Conservation (phyloP, 2,329 filamentous ascomycete genomes). For the Scolecobasidium constrictum region DNA sequence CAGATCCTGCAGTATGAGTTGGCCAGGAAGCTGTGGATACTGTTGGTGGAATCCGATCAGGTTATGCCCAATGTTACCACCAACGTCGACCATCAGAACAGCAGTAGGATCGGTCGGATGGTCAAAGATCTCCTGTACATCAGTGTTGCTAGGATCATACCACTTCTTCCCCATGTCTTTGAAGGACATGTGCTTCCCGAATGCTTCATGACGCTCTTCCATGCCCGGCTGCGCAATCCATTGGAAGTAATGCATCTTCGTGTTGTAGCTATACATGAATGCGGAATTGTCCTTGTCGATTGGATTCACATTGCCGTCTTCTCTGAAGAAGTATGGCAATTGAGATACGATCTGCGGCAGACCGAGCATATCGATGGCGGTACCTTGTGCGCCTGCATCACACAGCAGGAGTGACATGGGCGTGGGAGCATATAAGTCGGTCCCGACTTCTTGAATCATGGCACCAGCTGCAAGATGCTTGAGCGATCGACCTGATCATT, state of each 20-base stretch:
- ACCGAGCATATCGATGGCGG: background rate
- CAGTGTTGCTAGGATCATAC: background rate
- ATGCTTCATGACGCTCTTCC: constrained; percentile 1
- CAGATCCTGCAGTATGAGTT: constrained; percentile 1
- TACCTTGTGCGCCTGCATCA: constrained; percentile 9
- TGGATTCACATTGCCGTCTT: constrained; percentile 11
- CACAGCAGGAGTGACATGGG: background rate
- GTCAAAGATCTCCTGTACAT: background rate
- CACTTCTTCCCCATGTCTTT: background rate
- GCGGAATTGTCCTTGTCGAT: constrained; percentile 8
- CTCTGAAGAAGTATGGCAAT: constrained; percentile 13
- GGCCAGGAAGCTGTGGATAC: background rate
- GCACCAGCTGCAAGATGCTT: constrained; percentile 2
- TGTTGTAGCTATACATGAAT: constrained; percentile 9
- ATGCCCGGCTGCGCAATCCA: constrained; percentile 9
- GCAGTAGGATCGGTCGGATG: background rate
- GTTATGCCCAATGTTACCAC: background rate
- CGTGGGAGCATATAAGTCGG: background rate
- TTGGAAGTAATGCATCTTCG: constrained; percentile 9
- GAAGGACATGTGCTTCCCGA: constrained; percentile 10
- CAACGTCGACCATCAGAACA: background rate
- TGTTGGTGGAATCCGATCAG: background rate
- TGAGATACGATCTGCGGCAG: constrained; percentile 1
- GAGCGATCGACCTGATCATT: background rate
- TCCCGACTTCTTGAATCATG: background rate